Evolutionary conservation across 768 basidiomycete genomes (phyloP), one percentile per base, ranked within the genome.

Genomic region (Tylopilus sp.): DNA sequence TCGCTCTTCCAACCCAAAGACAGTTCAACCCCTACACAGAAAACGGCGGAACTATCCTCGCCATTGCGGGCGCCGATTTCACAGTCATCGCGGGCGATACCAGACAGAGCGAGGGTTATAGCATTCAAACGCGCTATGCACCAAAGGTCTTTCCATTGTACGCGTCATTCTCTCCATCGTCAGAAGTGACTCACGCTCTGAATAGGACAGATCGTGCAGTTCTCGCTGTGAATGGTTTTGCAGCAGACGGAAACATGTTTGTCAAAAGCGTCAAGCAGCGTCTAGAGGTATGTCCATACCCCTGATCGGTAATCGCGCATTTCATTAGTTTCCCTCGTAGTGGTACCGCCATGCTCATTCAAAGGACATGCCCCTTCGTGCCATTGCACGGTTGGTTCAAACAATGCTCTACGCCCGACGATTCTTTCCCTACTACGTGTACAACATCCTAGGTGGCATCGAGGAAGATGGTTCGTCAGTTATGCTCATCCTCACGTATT

Each of bases 391-490:
- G 52, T 79, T 99, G 62, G 95, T 99, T 51, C 95, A 98, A 70
- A 97, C 95, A 17, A 95, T 98, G 91, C 80, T 99, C 23, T 99
- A 99, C 69, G 88, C 80, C 36, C 87, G 88, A 57, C 86, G 95
- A 47, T 95, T 97, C 77, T 99, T 99, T 83, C 97, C 97, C 1
- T 98, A 89, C 79, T 99, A 95, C 71, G 88, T 95, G 28, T 95
- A 91, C 77, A 95, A 95, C 71, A 93, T 98, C 65, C 83, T 98
- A 30, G 91, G 92, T 46, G 94, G 94, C 40, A 91, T 97, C 56
- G 94, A 98, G 69, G 94, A 94, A 65, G 94, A 97, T 67, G 94
- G 94, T 94, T 63, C 59, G 88, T 78, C 47, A 33, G 20, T 9
- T 33, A 4, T 15, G 18, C 38, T 8, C 26, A 26, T 15, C 8